Conservation (phyloP, 106 monocot genomes). For the Gastrodia elata region DNA sequence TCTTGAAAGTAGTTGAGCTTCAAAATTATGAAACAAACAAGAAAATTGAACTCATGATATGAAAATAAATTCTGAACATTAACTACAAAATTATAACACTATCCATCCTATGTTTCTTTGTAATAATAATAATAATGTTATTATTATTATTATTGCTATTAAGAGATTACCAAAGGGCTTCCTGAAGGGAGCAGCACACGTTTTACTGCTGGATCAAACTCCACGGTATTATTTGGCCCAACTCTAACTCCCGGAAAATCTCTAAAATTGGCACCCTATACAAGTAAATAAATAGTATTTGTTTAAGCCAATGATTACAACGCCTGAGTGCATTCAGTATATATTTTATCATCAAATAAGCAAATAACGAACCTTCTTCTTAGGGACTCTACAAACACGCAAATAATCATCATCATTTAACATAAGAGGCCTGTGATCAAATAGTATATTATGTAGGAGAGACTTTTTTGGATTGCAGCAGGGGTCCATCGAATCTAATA, state of each 20-base stretch:
- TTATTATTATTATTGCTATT: no score
- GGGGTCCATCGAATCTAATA: conserved; percentile 1
- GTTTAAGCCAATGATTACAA: not conserved
- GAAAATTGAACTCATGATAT: no score
- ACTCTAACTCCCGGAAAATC: conserved; percentile 15
- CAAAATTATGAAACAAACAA: no score
- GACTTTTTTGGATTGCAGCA: not conserved
- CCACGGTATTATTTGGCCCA: conserved; percentile 11
- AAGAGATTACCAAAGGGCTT: conserved; percentile 21
- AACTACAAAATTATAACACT: no score
- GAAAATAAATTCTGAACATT: no score
- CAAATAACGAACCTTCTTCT: conserved; percentile 7
- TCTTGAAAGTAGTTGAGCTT: no score
- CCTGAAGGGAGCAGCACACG: conserved; percentile 16
- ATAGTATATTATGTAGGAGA: not conserved
- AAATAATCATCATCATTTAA: conserved; percentile 22
- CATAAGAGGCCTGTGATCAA: conserved; percentile 16
- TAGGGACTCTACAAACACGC: conserved; percentile 18
- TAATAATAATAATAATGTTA: no score
- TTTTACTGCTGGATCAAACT: conserved; percentile 12
- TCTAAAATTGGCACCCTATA: conserved; percentile 23
- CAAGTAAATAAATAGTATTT: not conserved
- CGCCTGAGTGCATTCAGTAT: not conserved
- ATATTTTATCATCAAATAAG: not conserved
- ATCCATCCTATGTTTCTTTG: no score